These are phyloP conservation scores for Calamus simplicifolius DNA, from an alignment of 176 grass and related monocot species.

Conservation along the genomic window DNA sequence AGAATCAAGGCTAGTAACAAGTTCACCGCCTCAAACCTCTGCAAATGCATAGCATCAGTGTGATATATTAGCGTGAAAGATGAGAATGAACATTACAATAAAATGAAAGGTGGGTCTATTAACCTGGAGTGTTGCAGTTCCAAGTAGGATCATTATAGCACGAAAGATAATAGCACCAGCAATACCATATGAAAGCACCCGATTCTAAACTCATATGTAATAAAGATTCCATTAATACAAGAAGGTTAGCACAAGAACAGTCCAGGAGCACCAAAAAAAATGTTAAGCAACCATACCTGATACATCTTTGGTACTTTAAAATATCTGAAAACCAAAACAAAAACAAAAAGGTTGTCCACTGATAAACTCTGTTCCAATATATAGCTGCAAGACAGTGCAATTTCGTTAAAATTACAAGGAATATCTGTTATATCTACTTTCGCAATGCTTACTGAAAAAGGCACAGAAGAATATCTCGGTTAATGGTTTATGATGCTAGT, in stretches of 20 bases:
- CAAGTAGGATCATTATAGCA: constrained; percentile 70
- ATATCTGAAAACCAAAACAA: constrained; percentile 89
- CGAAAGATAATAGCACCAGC: constrained; percentile 83
- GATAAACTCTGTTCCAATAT: constrained; percentile 95
- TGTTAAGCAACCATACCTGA: constrained; percentile 45
- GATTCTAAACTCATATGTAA: constrained; percentile 41
- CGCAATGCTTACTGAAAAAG: no score
- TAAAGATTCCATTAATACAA: not conserved
- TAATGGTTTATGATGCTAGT: no score
- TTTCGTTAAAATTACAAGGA: not conserved
- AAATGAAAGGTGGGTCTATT: not conserved
- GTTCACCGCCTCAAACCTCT: constrained; percentile 97
- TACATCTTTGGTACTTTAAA: constrained; percentile 80
- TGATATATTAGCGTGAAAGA: no score
- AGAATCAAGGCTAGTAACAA: constrained; percentile 79
- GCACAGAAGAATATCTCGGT: no score
- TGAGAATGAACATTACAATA: no score
- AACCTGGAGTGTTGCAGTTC: constrained; percentile 84
- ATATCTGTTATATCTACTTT: no score
- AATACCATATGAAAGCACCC: constrained; percentile 97
- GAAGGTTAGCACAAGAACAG: constrained; percentile 17
- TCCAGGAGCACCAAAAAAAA: constrained; percentile 20
- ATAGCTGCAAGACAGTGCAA: constrained; percentile 53
- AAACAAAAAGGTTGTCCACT: constrained; percentile 99
- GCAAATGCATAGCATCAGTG: constrained; percentile 9